A percentile compares a stretch with the other conserved stretches of the same genome.
These are phyloP conservation scores for Picea sitchensis DNA, from an alignment of 75 land plant species.

Conservation along the genomic window DNA sequence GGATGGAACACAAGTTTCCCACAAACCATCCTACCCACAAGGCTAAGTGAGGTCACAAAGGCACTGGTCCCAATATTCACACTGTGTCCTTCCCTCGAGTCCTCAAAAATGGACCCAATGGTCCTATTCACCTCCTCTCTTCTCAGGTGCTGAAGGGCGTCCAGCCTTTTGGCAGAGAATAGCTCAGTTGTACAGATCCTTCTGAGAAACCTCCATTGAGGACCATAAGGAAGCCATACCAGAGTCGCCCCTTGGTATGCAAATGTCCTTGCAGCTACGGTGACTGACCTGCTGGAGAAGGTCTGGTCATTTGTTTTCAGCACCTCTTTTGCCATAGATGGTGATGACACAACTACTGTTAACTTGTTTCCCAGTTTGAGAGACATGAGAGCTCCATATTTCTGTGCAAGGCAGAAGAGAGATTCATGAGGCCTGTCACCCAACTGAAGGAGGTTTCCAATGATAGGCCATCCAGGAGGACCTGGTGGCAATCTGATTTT, in stretches of 20 bases:
- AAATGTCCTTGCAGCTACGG: neutral
- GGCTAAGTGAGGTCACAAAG: slow-evolving; percentile 3
- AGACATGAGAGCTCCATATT: slow-evolving; percentile 13
- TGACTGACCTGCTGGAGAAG: slow-evolving; percentile 3
- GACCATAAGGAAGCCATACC: neutral
- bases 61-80: neutral
- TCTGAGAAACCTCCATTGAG: slow-evolving; percentile 5
- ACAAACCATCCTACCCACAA: neutral
- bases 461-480: slow-evolving; percentile 8
- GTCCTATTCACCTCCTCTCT: neutral
- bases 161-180: slow-evolving; percentile 10
- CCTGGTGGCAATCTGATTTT: neutral
- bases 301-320: neutral
- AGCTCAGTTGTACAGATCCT: slow-evolving; percentile 7
- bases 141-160: slow-evolving; percentile 5
- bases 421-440: slow-evolving; percentile 6
- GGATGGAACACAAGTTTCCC: neutral
- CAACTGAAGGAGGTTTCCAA: slow-evolving; percentile 1
- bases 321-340: slow-evolving; percentile 6
- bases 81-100: neutral
- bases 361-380: neutral
- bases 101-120: neutral
- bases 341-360: slow-evolving; percentile 1
- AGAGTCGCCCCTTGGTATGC: neutral
- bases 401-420: slow-evolving; percentile 3